A percentile compares a stretch with the other conserved stretches of the same genome.
phyloP scores from a whole-genome alignment of 2,329 filamentous ascomycete genomes.

The Alternaria consortialis region DNA sequence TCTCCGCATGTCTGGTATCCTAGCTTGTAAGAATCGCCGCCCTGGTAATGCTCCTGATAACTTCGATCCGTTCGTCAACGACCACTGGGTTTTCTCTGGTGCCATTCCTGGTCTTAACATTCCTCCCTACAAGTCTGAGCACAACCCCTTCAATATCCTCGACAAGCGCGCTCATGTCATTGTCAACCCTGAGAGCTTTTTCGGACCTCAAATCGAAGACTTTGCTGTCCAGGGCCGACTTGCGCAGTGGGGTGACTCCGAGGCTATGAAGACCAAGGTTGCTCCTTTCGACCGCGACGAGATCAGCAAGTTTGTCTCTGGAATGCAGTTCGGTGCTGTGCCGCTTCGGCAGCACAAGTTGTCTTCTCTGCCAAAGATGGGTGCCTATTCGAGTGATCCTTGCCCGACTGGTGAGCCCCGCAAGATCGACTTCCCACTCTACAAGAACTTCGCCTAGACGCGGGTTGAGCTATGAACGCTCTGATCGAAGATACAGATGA shows the following conservation, averaged over 20 bases:
- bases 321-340: neutral
- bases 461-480: neutral
- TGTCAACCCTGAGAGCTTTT: neutral
- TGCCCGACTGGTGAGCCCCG: conserved; percentile 1
- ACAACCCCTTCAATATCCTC: conserved; percentile 2
- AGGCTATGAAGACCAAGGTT: neutral
- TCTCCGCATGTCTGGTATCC: no score
- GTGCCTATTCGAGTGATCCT: neutral
- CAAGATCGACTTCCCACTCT: neutral
- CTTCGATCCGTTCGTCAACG: no score
- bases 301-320: neutral
- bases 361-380: neutral
- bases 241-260: neutral
- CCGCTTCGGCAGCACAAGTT: neutral
- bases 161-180: neutral
- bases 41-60: no score
- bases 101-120: neutral
- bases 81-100: no score
- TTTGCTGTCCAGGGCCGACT: conserved; percentile 6
- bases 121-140: neutral
- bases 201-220: conserved; percentile 8
- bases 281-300: neutral
- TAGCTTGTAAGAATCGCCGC: no score
- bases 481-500: neutral
- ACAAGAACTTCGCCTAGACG: conserved; percentile 5